Evolutionary conservation across 1,284 basidiomycete genomes (phyloP).

Genomic region (Amylostereum areolatum): DNA sequence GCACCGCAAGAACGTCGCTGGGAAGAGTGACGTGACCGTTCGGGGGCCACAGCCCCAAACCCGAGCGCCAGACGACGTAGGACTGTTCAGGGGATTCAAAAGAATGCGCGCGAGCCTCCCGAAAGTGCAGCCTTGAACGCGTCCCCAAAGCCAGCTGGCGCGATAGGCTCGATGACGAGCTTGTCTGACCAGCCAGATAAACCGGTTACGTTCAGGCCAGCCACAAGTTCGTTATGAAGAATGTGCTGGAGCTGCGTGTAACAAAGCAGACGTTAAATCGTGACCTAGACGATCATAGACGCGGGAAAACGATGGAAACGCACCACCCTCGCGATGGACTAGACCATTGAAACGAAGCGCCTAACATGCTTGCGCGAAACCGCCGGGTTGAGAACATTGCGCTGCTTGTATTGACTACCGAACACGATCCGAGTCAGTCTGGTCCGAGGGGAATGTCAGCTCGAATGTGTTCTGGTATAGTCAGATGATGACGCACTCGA

Average conservation of each 20-base stretch:
- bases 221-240: too few species aligned
- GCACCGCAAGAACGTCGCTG: conserved; percentile 8
- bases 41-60: not conserved
- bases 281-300: too few species aligned
- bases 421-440: conserved; percentile 20
- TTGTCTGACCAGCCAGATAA: conserved; percentile 26
- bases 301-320: too few species aligned
- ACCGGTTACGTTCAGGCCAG: conserved; percentile 25
- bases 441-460: conserved; percentile 21
- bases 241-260: too few species aligned
- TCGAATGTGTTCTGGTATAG: not conserved
- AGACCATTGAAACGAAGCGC: conserved; percentile 37
- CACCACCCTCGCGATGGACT: conserved; percentile 40
- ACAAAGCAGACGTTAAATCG: too few species aligned
- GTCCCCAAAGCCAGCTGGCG: conserved; percentile 25
- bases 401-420: conserved; percentile 40
- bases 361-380: conserved; percentile 42
- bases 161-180: conserved; percentile 20
- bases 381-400: conserved; percentile 43
- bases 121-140: conserved; percentile 25
- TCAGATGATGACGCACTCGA: conserved; percentile 28
- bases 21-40: conserved; percentile 12
- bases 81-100: too few species aligned
- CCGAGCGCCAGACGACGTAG: not conserved
- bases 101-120: conserved; percentile 43